Evolutionary conservation across 345 rosid species (phyloP), one percentile per base, ranked within the genome.

Genomic region (Sapria himalayana): DNA sequence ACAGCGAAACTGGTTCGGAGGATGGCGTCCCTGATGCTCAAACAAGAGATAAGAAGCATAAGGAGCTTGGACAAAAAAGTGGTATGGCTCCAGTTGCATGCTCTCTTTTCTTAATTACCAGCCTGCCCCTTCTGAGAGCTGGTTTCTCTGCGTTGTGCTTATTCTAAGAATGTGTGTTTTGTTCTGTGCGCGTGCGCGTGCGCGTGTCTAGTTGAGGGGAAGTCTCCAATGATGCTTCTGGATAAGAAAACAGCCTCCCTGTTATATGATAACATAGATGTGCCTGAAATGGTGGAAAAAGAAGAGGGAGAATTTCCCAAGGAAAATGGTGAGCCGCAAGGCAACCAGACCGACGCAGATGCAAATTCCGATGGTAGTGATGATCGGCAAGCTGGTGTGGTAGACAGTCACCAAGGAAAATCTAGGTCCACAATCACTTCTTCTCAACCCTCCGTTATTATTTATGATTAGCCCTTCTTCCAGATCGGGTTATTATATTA

Each of bases 391-490:
- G 92, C 76, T 31, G 98, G 73, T 65, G 65, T 74, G 48, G 74
- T 77, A 22, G 81, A 82, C 62, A 81, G 69, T 69, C 86, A 57
- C 56, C 71, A 71, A 25, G 73, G 75, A 47, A 89, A 79, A 74
- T 79, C 98, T 67, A 82, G 98, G 95, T 82, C 54, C 37, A 54
- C 48, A 58, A 58, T 58, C 71, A 22, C 42, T 54, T 58, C 55
- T 58, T 66, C 62, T 54, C 52, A 49, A 52, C 34, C 54, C 61
- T 56, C 52, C 48, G 51, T 57, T 67, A 51, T 46, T 57, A 60
- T 49, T 52, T 69, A 41, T 63, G 51, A 51, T 50, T 62, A 50
- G 45, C 29, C 33, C 58, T 65, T 58, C 66, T 58, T 57, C 61
- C 52, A 51, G 40, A 45, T 60, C 56, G 19, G 46, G 59, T n/a